Evolutionary conservation across 1,139 yeast genomes (phyloP).

Genomic region (Diutina sp.): DNA sequence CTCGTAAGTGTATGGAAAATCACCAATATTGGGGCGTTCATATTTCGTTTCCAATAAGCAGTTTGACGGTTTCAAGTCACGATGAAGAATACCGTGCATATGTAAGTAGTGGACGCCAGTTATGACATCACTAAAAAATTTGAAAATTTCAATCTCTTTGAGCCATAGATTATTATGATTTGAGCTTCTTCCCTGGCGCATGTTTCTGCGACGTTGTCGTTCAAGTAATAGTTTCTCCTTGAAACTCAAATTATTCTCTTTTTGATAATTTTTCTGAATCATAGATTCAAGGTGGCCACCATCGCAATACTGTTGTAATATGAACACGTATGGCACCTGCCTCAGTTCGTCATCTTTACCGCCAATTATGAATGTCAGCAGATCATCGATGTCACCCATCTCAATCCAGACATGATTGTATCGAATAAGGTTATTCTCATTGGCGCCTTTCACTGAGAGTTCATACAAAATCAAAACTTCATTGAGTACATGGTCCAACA

Average conservation of each 20-base stretch:
- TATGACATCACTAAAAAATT: constrained; percentile 54
- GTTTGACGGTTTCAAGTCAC: constrained; percentile 83
- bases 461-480: constrained; percentile 61
- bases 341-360: constrained; percentile 4
- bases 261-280: constrained; percentile 22
- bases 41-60: constrained; percentile 45
- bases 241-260: constrained; percentile 12
- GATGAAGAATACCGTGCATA: constrained; percentile 60
- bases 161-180: constrained; percentile 13
- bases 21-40: constrained; percentile 3
- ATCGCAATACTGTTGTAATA: constrained; percentile 74
- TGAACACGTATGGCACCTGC: constrained; percentile 67
- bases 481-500: constrained; percentile 56
- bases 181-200: background rate
- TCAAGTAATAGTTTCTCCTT: constrained; percentile 17
- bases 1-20: constrained; percentile 2
- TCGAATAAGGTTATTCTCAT: constrained; percentile 51
- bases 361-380: constrained; percentile 17
- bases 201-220: constrained; percentile 9
- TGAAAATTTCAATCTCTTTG: constrained; percentile 31
- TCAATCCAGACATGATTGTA: constrained; percentile 93
- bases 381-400: constrained; percentile 44
- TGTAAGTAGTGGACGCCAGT: constrained; percentile 66
- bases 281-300: constrained; percentile 80
- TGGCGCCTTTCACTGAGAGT: constrained; percentile 26